phyloP scores from a whole-genome alignment of 257 asterid genomes.

The Solanum pennellii region DNA sequence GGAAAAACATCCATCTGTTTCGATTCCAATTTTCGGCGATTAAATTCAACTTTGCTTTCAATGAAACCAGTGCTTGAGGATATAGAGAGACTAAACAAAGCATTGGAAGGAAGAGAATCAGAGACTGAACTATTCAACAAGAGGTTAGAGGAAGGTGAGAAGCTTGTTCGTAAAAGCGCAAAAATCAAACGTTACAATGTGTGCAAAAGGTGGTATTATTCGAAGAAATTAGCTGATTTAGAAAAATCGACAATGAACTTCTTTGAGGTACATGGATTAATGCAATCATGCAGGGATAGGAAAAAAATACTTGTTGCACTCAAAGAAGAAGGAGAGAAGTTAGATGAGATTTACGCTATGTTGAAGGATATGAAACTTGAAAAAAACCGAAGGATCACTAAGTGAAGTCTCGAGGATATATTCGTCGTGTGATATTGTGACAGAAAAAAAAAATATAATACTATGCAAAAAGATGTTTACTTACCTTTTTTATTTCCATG shows the following conservation, averaged over 20 bases:
- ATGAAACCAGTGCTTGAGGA: conserved; percentile 19
- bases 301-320: conserved; percentile 11
- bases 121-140: conserved; percentile 7
- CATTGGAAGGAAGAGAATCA: conserved; percentile 4
- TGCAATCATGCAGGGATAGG: conserved; percentile 13
- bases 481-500: neutral
- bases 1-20: conserved; percentile 4
- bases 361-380: neutral
- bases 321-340: conserved; percentile 6
- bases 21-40: conserved; percentile 3
- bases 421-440: neutral
- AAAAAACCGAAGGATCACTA: neutral
- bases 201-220: conserved; percentile 10
- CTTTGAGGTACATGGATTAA: conserved; percentile 20
- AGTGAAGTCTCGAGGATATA: neutral
- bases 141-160: conserved; percentile 8
- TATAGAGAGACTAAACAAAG: conserved; percentile 12
- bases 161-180: conserved; percentile 7
- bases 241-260: conserved; percentile 1
- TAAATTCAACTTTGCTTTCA: neutral
- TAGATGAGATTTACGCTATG: conserved; percentile 4
- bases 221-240: conserved; percentile 9
- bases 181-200: conserved; percentile 9
- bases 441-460: neutral
- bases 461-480: neutral